Evolutionary conservation across 1,284 basidiomycete genomes (phyloP), one percentile per base, ranked within the genome.

Genomic region (Meripilus lineatus): DNA sequence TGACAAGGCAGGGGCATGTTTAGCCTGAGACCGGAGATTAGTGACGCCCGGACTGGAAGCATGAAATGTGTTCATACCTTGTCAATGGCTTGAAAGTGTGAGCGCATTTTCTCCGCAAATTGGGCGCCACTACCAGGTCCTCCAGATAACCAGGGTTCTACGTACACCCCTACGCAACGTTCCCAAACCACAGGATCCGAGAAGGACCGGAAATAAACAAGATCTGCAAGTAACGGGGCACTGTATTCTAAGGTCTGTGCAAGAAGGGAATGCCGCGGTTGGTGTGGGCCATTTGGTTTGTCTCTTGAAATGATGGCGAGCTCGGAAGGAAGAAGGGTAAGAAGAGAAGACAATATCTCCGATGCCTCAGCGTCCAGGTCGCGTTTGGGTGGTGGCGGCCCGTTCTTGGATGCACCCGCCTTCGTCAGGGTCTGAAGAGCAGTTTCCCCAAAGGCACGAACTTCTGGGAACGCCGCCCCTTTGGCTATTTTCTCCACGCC

Each of bases 401-500:
- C 83, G 47, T 71, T 70, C 15, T 79, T 73, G 17, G 88, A 90
- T 22, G 91, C 91, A 47, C 91, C 91, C 40, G 92, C 79, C 56
- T 84, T 85, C 50, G 80, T 63, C 38, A 94, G 71, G 33, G 89
- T 92, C 46, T 81, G 71, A 30, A 90, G 71, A 3, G 91, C 85
- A 5, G 84, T 74, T 56, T 89, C 83, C 44, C 81, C 93, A 61
- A 96, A 97, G 6, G 90, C 92, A 50, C 93, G 88, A 37, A 89
- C 89, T 71, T 99, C 95, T 48, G 95, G 95, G 77, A 99, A 99
- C 33, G 93, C 90, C 42, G 95, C 95, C 17, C 88, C 81, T 49
- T 82, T 84, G 15, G 90, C 89, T 54, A 99, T 93, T 62, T 87
- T 89, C 63, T 92, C 81, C 23, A 98, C 93, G 52, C 93, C 93